Conservation (phyloP, 75 land plant species). For the Pinus tabuliformis region DNA sequence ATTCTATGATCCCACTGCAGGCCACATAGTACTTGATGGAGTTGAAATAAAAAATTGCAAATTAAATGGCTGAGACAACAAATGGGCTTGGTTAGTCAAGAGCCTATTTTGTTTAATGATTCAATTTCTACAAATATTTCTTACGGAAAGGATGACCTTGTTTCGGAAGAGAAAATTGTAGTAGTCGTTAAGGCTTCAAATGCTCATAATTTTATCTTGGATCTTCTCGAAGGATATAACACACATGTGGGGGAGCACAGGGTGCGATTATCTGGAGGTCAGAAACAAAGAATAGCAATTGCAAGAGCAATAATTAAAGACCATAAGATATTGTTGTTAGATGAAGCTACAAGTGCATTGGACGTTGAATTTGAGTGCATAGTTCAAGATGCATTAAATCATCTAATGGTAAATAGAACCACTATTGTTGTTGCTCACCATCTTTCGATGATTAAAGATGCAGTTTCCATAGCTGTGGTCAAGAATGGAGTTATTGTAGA, state of each 20-base stretch:
- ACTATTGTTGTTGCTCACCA: slow-evolving; percentile 81
- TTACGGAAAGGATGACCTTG: slow-evolving; percentile 52
- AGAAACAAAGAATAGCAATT: slow-evolving; percentile 80
- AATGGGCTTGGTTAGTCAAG: slow-evolving; percentile 65
- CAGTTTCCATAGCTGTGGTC: slow-evolving; percentile 71
- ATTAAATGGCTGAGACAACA: slow-evolving; percentile 56
- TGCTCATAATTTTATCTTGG: slow-evolving; percentile 52
- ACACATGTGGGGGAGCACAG: slow-evolving; percentile 74
- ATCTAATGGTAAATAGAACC: slow-evolving; percentile 64
- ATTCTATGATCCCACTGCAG: slow-evolving; percentile 31
- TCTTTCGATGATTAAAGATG: slow-evolving; percentile 67
- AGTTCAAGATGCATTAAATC: slow-evolving; percentile 79
- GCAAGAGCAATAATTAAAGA: slow-evolving; percentile 75
- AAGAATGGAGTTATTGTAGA: slow-evolving; percentile 71
- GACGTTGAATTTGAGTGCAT: slow-evolving; percentile 78
- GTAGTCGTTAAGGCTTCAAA: slow-evolving; percentile 50
- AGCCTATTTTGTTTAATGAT: slow-evolving; percentile 50
- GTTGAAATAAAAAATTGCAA: slow-evolving; percentile 41
- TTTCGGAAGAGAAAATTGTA: slow-evolving; percentile 37
- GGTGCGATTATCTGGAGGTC: slow-evolving; percentile 76
- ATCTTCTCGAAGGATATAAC: slow-evolving; percentile 50
- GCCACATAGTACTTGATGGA: slow-evolving; percentile 40
- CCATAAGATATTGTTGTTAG: slow-evolving; percentile 65
- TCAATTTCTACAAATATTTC: slow-evolving; percentile 46
- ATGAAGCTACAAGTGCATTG: slow-evolving; percentile 81